Percentiles rank a stretch among this genome's conserved stretches.
These are phyloP conservation scores for Botryotinia calthae DNA, from an alignment of 2,329 filamentous ascomycete species.

Conservation along the genomic window DNA sequence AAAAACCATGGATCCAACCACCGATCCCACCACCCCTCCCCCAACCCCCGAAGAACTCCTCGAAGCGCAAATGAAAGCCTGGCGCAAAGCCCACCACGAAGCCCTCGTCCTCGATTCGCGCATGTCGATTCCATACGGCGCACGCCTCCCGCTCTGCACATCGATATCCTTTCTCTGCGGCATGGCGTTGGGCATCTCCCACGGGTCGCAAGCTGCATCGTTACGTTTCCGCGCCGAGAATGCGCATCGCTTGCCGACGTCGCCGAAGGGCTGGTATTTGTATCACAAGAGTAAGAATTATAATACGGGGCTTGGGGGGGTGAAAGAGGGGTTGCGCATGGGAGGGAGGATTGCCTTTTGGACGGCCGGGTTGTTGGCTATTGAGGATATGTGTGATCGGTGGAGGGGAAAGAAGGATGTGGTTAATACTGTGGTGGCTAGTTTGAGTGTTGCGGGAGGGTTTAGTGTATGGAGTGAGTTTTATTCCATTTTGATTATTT, in stretches of 20 bases:
- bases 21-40: background rate
- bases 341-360: conserved; percentile 68
- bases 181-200: conserved; percentile 65
- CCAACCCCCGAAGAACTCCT: background rate
- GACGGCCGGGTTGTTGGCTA: conserved; percentile 71
- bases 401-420: conserved; percentile 70
- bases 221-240: conserved; percentile 93
- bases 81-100: background rate
- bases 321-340: conserved; percentile 76
- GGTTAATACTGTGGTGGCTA: conserved; percentile 77
- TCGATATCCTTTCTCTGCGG: conserved; percentile 65
- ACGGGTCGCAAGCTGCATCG: conserved; percentile 71
- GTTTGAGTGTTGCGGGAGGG: conserved; percentile 76
- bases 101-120: conserved; percentile 36
- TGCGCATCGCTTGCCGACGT: conserved; percentile 84
- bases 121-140: conserved; percentile 60
- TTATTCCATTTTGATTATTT: background rate
- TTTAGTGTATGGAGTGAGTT: conserved; percentile 82
- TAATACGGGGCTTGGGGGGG: conserved; percentile 71
- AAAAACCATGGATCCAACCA: conserved; percentile 3
- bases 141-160: conserved; percentile 65
- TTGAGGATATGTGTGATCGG: conserved; percentile 83
- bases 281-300: conserved; percentile 99
- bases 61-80: background rate
- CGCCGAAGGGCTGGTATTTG: conserved; percentile 89